Evolutionary conservation across 140 eudicot species (phyloP), one percentile per base, ranked within the genome.

Genomic region (Cichorium intybus): DNA sequence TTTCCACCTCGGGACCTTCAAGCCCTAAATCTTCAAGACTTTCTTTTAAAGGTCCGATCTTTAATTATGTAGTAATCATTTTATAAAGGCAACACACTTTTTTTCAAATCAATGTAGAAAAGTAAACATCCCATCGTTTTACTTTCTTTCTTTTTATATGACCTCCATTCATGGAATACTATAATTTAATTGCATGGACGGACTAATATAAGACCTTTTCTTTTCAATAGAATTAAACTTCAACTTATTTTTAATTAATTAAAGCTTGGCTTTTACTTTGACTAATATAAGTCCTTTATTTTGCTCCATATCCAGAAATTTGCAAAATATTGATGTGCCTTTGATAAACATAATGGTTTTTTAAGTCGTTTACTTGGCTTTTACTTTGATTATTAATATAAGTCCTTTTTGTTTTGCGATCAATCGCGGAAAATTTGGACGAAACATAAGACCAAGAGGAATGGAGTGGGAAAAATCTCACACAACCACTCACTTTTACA

Each of bases 21-120:
- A 54, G 53, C 77, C 72, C 70, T 64, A 72, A 45, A 24, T 28
- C 45, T 52, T 53, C 64, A 57, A 64, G 33, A 57, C 54, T 28
- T 56, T 64, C 53, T 58, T 74, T 51, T 50, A 52, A 43, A 68
- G 63, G 80, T 75, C 71, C 75, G 61, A 68, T 68, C 75, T 73
- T 60, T 75, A 81, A 85, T 85, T 81, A 81, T 85, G 75, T 24
- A 22, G 87, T 85, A 85, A 85, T 85, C 87, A 85, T 85, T 79
- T 79, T 81, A 64, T 78, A 80, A 84, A 84, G 90, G 77, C 55
- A 31, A 50, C 69, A 6, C 45, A 70, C 86, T 74, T 84, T 79
- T 79, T 45, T 45, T 60, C 75, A 60, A 68, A 67, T 67, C 75
- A 58, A 14, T 17, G 35, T 53, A 22, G 22, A 34, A 74, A 52